These are phyloP conservation scores for Apiospora rasikravindrae DNA, from an alignment of 2,329 filamentous ascomycete species.

Conservation along the genomic window DNA sequence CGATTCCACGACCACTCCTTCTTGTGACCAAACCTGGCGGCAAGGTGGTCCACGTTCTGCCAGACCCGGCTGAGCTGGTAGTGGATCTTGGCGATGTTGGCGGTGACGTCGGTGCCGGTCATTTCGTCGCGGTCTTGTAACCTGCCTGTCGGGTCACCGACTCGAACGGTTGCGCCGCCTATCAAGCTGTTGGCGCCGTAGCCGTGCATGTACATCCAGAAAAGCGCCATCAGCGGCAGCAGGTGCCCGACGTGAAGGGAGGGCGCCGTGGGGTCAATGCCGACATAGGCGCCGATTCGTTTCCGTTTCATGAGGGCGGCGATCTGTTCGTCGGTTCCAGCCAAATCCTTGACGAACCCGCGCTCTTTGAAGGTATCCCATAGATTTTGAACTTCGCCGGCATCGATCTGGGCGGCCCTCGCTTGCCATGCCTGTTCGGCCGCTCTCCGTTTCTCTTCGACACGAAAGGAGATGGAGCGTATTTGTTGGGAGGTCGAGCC, in stretches of 20 bases:
- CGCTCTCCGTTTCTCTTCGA: slow-evolving; percentile 47
- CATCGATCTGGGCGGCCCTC: slow-evolving; percentile 52
- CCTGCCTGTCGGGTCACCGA: slow-evolving; percentile 80
- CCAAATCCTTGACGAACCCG: slow-evolving; percentile 75
- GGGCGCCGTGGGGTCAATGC: slow-evolving; percentile 80
- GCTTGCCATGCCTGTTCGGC: slow-evolving; percentile 54
- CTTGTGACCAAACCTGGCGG: slow-evolving; percentile 67
- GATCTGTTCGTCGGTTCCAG: slow-evolving; percentile 60
- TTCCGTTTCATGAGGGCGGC: slow-evolving; percentile 67
- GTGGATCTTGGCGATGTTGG: slow-evolving; percentile 72
- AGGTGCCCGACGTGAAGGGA: slow-evolving; percentile 84
- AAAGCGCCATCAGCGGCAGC: slow-evolving; percentile 80
- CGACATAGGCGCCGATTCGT: slow-evolving; percentile 77
- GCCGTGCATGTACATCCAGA: slow-evolving; percentile 83
- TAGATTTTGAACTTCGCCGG: slow-evolving; percentile 57
- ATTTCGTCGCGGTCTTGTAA: slow-evolving; percentile 64
- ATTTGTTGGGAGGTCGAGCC: slow-evolving; percentile 23
- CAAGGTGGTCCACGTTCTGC: slow-evolving; percentile 71
- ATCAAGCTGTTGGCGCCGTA: slow-evolving; percentile 70
- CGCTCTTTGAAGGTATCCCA: slow-evolving; percentile 72
- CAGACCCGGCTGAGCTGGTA: slow-evolving; percentile 76
- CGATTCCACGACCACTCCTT: slow-evolving; percentile 69
- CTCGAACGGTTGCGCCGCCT: slow-evolving; percentile 76
- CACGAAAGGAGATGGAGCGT: slow-evolving; percentile 20
- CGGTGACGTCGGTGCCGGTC: slow-evolving; percentile 55